phyloP scores from a whole-genome alignment of 495 filamentous ascomycete genomes.

The Lineolata rhizophorae region DNA sequence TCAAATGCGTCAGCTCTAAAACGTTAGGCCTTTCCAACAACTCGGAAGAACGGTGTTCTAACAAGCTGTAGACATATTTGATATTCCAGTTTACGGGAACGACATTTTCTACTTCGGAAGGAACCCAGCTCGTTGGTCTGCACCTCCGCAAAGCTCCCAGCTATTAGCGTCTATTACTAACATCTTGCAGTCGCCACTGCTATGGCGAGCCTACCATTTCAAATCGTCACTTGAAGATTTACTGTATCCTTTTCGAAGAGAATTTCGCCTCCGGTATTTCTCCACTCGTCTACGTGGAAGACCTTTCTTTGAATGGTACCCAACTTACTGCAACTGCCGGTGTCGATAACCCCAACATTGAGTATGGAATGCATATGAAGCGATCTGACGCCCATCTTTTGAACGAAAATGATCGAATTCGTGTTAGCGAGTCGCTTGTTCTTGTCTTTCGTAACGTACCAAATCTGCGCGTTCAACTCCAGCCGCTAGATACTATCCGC shows the following conservation, averaged over 20 bases:
- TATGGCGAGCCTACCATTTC: constrained; percentile 17
- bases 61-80: too few species aligned
- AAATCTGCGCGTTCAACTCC: too few species aligned
- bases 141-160: background rate
- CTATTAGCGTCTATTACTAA: background rate
- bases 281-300: constrained; percentile 20
- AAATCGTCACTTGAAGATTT: constrained; percentile 18
- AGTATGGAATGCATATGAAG: too few species aligned
- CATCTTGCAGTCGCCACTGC: constrained; percentile 5
- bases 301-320: constrained; percentile 20
- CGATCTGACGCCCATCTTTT: too few species aligned
- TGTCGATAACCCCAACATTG: constrained; percentile 1
- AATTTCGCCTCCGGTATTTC: constrained; percentile 7
- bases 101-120: background rate
- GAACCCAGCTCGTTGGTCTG: background rate
- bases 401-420: constrained; percentile 16
- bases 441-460: constrained; percentile 1
- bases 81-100: background rate
- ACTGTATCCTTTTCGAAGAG: constrained; percentile 17
- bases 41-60: too few species aligned
- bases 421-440: constrained; percentile 7
- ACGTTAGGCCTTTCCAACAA: too few species aligned
- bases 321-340: constrained; percentile 5
- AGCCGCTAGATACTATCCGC: too few species aligned
- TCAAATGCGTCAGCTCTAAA: too few species aligned